Evolutionary conservation across 2,329 filamentous ascomycete genomes (phyloP), one percentile per base, ranked within the genome.

Genomic region (Aaosphaeria arxii): DNA sequence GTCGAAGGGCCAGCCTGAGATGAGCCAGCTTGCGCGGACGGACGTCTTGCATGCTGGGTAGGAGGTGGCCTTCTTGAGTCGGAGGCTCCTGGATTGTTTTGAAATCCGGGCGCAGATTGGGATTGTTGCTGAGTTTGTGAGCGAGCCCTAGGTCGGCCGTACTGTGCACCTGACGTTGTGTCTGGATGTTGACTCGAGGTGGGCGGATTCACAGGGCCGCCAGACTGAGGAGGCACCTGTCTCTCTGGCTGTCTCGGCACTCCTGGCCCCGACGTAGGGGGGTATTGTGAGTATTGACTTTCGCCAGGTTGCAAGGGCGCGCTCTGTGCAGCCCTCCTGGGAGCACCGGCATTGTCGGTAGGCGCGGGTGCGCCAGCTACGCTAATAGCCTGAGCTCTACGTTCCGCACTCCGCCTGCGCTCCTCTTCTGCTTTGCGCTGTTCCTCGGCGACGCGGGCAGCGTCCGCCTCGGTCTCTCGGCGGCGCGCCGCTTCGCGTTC

Each of bases 401-500:
- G 80, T 68, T 89, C 83, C 52, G 76, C 78, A 65, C 79, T 80
- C 50, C 62, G 61, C 51, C 71, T 69, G 55, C 74, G 70, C 53
- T 77, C 71, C 51, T 79, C 77, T 49, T 77, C 71, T 50, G 75
- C 73, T 58, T 82, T 79, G 57, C 80, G 77, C 67, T 83, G 80
- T 65, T 73, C 62, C 49, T 76, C 73, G 39, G 64, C 65, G 46
- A 51, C 75, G 62, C 71, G 65, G 74, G 73, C 62, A 28, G 70
- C 67, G 48, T 67, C 73, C 57, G 84, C 81, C 62, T 88, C 85
- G 40, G 81, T 80, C 64, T 89, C 85, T 63, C 88, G 85, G 58
- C 81, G 80, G 53, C 83, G 81, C 49, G 86, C 77, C 29, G 86
- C 83, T 69, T 95, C 89, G 53, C 91, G 82, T 55, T 88, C 88